These are phyloP conservation scores for Avena insularis DNA, from an alignment of 176 grass and related monocot genomes.

Conservation along the genomic window DNA sequence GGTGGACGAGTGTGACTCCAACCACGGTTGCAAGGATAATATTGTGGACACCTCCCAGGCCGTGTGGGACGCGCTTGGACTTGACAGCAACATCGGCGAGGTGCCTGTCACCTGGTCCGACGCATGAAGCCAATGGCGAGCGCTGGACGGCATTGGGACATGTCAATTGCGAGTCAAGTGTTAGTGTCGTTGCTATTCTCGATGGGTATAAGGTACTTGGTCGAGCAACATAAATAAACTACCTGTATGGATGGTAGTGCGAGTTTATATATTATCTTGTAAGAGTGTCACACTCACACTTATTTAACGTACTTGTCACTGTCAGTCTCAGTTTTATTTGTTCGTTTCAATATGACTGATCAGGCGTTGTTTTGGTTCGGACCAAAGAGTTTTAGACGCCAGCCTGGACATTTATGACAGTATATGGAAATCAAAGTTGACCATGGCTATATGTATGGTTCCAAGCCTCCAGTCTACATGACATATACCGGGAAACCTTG, in stretches of 20 bases:
- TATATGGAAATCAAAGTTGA: no score
- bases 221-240: neutral
- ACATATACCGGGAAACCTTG: no score
- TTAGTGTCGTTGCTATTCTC: neutral
- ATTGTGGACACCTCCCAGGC: constrained; percentile 48
- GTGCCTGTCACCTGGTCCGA: constrained; percentile 53
- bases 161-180: neutral
- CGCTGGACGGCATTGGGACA: neutral
- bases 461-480: no score
- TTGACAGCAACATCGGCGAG: constrained; percentile 47
- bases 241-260: neutral
- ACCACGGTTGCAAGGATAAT: constrained; percentile 33
- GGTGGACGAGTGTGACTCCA: constrained; percentile 52
- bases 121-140: constrained; percentile 3
- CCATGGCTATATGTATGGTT: no score
- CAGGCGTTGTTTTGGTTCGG: no score
- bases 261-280: neutral
- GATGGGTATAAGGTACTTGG: neutral
- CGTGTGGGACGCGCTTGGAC: constrained; percentile 41
- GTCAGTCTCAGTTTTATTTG: neutral
- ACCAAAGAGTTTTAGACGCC: no score
- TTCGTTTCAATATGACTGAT: neutral
- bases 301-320: neutral
- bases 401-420: no score
- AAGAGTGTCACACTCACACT: neutral